Conservation (phyloP, 2,329 filamentous ascomycete genomes). For the Fusarium devonianum region DNA sequence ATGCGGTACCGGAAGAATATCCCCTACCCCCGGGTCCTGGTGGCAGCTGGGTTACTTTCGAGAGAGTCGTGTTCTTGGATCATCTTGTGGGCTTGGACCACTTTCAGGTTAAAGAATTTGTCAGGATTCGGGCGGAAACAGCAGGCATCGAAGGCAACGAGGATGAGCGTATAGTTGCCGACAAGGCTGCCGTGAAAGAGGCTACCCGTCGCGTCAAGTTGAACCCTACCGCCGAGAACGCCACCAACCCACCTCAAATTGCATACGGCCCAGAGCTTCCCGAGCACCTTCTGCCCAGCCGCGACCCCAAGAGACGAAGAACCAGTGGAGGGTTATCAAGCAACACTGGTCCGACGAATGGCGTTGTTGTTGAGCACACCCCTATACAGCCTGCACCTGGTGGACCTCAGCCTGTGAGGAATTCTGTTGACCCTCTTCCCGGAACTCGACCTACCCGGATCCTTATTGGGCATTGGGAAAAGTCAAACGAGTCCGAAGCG, state of each 20-base stretch:
- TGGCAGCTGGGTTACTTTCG: slow-evolving; percentile 70
- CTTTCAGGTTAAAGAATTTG: slow-evolving; percentile 68
- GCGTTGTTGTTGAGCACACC: slow-evolving; percentile 31
- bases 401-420: slow-evolving; percentile 31
- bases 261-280: slow-evolving; percentile 61
- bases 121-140: slow-evolving; percentile 58
- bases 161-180: slow-evolving; percentile 49
- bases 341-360: slow-evolving; percentile 41
- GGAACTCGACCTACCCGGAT: slow-evolving; percentile 65
- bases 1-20: slow-evolving; percentile 54
- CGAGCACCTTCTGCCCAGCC: slow-evolving; percentile 49
- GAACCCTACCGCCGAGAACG: slow-evolving; percentile 54
- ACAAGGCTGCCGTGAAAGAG: slow-evolving; percentile 52
- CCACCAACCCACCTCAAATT: slow-evolving; percentile 52
- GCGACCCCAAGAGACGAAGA: slow-evolving; percentile 58
- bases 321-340: slow-evolving; percentile 48
- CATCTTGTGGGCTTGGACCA: slow-evolving; percentile 64
- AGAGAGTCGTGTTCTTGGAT: slow-evolving; percentile 64
- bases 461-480: slow-evolving; percentile 66
- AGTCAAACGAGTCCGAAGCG: slow-evolving; percentile 56
- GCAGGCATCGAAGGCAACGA: slow-evolving; percentile 50
- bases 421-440: slow-evolving; percentile 51
- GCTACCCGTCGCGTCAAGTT: slow-evolving; percentile 54
- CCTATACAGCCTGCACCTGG: slow-evolving; percentile 33
- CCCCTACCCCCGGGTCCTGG: slow-evolving; percentile 65